Base-by-base conservation (phyloP, 495 filamentous ascomycete species). In the Neurospora discreta region DNA sequence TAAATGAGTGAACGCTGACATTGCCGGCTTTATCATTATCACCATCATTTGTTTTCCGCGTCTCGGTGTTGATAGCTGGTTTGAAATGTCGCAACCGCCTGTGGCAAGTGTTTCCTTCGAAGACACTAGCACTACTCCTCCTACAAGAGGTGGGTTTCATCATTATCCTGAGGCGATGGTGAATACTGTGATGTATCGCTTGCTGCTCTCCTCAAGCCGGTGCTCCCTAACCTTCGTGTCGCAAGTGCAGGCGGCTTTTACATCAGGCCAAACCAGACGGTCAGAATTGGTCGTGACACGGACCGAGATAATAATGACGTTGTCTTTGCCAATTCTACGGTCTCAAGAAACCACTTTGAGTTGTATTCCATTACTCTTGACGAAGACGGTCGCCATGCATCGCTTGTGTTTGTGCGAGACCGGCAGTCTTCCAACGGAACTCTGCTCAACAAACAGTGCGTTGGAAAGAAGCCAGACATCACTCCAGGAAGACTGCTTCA, bases 351-450 rank as follows among this genome's bases (percentile, higher is more conserved):
- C 42, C 89, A 91, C 69, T 77, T 90, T 16, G 85, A 86, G n/a
- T 84, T 91, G 33, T 91, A 90, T 78, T 87, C 85, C 1, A 80
- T 91, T 33, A 74, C 86, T 4, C 88, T 74, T n/a, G 77, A 81
- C 13, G 80, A 84, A 60, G 65, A 77, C n/a, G 43, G 75, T 1
- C 75, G 78, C 5, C 76, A 85, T 42, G 74, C 74, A 8, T 86
- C 87, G 0, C 77, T 90, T 39, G 81, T 91, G 6, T 91, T 90
- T 69, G 87, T 87, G 26, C 83, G 89, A 52, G 88, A 91, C 71
- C 77, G 87, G 23, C 78, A 81, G 8, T 90, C 89, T 3, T 75
- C 76, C 7, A 89, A 89, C 74, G 88, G 89, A 3, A 88, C 86
- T 0, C 80, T 77, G 39, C 84, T 89, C 80, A 87, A 89, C 70